phyloP scores from a whole-genome alignment of 495 filamentous ascomycete species.

The Pyrenopolyporus hunteri region DNA sequence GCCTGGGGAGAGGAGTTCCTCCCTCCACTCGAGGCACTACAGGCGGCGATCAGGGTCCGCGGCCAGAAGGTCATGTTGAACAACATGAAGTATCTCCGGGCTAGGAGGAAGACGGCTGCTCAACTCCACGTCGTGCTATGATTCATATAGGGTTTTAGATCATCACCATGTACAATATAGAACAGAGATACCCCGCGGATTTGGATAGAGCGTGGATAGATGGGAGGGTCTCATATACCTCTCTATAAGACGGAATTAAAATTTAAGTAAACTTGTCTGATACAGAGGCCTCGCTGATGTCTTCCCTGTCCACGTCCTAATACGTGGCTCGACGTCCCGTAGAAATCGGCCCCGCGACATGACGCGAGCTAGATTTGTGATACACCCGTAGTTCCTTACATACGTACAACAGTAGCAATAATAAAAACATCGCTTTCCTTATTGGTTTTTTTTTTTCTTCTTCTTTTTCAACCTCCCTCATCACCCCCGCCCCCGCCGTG shows the following conservation, averaged over 20 bases:
- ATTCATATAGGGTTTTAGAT: neutral
- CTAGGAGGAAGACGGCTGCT: conserved; percentile 12
- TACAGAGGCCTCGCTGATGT: conserved; percentile 13
- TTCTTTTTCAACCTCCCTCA: neutral
- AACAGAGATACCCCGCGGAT: conserved; percentile 18
- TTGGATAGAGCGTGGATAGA: conserved; percentile 7
- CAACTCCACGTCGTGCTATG: conserved; percentile 13
- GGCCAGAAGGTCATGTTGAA: conserved; percentile 6
- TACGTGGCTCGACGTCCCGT: conserved; percentile 15
- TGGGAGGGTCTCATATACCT: neutral
- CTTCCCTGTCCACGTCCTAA: conserved; percentile 1
- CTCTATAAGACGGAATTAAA: conserved; percentile 22
- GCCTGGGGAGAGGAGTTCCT: conserved; percentile 46
- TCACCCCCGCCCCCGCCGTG: conserved; percentile 10
- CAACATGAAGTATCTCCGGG: conserved; percentile 19
- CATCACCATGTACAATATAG: conserved; percentile 15
- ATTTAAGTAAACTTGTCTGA: conserved; percentile 20
- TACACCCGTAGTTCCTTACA: conserved; percentile 30
- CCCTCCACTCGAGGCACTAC: conserved; percentile 28
- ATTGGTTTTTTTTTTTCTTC: conserved; percentile 3
- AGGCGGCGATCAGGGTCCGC: conserved; percentile 9
- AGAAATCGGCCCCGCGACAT: conserved; percentile 3
- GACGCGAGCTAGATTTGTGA: conserved; percentile 8
- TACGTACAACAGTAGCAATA: conserved; percentile 1
- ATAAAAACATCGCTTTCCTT: neutral